phyloP scores from a whole-genome alignment of 371 early-diverging fungal species.

The Apophysomyces ossiformis region DNA sequence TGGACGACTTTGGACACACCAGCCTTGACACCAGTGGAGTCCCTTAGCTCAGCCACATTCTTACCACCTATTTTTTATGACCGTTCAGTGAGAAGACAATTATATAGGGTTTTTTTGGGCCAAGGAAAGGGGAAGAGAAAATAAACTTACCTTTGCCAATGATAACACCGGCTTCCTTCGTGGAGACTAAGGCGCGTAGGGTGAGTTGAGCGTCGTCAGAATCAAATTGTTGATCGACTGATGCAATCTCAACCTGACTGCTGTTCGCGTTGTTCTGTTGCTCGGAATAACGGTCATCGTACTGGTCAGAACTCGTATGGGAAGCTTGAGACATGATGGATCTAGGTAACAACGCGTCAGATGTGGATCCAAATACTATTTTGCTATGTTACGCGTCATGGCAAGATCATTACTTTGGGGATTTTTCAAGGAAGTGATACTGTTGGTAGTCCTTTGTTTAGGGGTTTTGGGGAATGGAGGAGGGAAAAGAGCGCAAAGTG shows the following conservation, averaged over 20 bases:
- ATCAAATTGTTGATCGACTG: constrained; percentile 17
- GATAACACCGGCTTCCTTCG: constrained; percentile 94
- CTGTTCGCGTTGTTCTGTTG: constrained; percentile 9
- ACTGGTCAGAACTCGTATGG: constrained; percentile 22
- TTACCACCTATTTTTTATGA: constrained; percentile 70
- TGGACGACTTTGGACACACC: constrained; percentile 88
- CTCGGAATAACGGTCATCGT: constrained; percentile 16
- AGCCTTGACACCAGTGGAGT: constrained; percentile 82
- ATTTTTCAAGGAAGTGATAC: background rate
- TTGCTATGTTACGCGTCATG: background rate
- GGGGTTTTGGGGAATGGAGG: background rate
- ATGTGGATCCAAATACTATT: background rate
- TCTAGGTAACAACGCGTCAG: constrained; percentile 7
- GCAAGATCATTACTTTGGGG: background rate
- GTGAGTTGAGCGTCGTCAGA: constrained; percentile 52
- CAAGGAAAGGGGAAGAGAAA: constrained; percentile 71
- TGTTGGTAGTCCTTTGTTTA: background rate
- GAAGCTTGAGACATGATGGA: constrained; percentile 20
- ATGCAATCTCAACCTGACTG: constrained; percentile 8
- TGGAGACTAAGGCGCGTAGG: constrained; percentile 84
- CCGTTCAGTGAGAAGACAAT: constrained; percentile 76
- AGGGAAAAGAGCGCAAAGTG: constrained; percentile 6
- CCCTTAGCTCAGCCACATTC: constrained; percentile 85
- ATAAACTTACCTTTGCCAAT: constrained; percentile 74
- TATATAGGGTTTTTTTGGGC: constrained; percentile 84